Percentiles rank a stretch among this genome's conserved stretches.
phyloP scores from a whole-genome alignment of 176 grass and related monocot genomes.

The Poa pratensis region DNA sequence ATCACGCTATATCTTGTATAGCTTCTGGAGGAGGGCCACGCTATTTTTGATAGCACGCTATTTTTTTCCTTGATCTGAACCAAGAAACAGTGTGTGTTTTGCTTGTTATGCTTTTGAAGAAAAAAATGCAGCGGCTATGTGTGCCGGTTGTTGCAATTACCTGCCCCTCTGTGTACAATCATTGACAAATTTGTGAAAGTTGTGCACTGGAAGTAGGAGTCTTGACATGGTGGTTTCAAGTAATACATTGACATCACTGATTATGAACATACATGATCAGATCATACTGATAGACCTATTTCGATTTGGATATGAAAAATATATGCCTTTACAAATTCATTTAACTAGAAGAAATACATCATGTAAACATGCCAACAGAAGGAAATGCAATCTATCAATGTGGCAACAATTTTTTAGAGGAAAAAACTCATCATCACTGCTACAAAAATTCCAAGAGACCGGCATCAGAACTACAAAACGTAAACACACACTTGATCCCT shows the following conservation, averaged over 20 bases:
- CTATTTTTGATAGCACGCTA: too few species aligned
- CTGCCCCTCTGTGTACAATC: too few species aligned
- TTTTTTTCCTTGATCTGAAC: too few species aligned
- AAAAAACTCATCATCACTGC: not conserved
- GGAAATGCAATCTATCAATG: not conserved
- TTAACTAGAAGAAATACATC: not conserved
- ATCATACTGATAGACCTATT: too few species aligned
- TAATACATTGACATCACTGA: not conserved
- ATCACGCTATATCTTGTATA: too few species aligned
- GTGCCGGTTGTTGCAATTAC: not conserved
- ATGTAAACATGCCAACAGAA: not conserved
- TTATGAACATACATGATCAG: not conserved
- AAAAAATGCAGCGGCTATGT: not conserved
- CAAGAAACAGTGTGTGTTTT: not conserved
- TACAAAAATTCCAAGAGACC: slow-evolving; percentile 15
- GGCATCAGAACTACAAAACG: not conserved
- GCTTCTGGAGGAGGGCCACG: too few species aligned
- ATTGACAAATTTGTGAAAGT: too few species aligned
- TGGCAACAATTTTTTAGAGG: not conserved
- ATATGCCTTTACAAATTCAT: not conserved
- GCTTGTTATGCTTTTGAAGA: not conserved
- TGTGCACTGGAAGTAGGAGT: too few species aligned
- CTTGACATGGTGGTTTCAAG: not conserved
- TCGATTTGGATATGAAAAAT: not conserved
- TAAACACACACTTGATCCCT: slow-evolving; percentile 5